These are phyloP conservation scores for Nepenthes alata DNA, from an alignment of 179 eudicot species.

Conservation along the genomic window DNA sequence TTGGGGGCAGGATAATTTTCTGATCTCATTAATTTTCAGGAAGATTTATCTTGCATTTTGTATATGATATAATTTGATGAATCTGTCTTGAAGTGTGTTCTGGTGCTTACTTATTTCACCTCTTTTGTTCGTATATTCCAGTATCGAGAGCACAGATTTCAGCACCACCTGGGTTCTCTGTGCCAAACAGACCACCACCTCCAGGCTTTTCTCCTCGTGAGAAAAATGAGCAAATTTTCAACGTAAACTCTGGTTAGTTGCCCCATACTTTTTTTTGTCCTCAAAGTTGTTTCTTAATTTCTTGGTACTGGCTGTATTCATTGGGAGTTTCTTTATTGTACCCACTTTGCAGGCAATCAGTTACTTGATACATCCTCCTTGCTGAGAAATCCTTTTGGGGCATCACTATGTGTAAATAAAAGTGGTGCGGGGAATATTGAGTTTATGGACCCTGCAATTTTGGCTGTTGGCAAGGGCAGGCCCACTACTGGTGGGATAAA, in stretches of 20 bases:
- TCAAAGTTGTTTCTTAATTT: too few species aligned
- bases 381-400: conserved; percentile 44
- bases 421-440: conserved; percentile 52
- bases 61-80: background rate
- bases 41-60: too few species aligned
- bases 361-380: conserved; percentile 38
- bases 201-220: conserved; percentile 75
- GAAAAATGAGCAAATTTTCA: conserved; percentile 45
- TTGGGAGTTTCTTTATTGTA: background rate
- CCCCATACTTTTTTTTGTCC: background rate
- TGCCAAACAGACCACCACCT: conserved; percentile 69
- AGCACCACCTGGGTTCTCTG: conserved; percentile 89
- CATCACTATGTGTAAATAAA: conserved; percentile 29
- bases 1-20: too few species aligned
- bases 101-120: conserved; percentile 1
- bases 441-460: conserved; percentile 88
- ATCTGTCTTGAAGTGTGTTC: background rate
- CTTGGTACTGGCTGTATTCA: background rate
- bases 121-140: conserved; percentile 11
- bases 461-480: conserved; percentile 91
- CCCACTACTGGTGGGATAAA: conserved; percentile 46
- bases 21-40: too few species aligned
- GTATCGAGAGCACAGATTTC: conserved; percentile 66
- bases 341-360: conserved; percentile 44
- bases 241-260: conserved; percentile 50